Percentiles rank a stretch among this genome's conserved stretches.
Conservation (phyloP, 164 flowering plant genomes). For the Stephania cephalantha region DNA sequence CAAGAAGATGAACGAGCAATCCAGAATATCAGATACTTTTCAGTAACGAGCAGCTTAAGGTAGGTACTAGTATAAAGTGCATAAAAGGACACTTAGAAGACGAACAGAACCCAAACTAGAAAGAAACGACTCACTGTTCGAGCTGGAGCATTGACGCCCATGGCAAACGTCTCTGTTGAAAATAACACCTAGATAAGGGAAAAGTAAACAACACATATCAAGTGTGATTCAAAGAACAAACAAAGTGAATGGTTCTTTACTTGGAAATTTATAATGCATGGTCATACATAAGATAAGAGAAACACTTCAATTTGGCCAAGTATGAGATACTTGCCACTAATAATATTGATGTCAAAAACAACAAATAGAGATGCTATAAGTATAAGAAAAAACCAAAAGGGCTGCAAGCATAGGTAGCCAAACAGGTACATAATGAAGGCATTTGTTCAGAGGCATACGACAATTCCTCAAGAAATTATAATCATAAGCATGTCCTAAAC, state of each 20-base stretch:
- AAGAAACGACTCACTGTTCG: conserved; percentile 65
- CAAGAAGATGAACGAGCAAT: too few relatives aligned
- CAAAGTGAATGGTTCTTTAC: conserved; percentile 2
- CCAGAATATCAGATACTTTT: too few relatives aligned
- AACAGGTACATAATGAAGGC: too few relatives aligned
- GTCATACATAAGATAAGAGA: too few relatives aligned
- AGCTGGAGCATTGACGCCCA: conserved; percentile 99
- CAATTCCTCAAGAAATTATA: too few relatives aligned
- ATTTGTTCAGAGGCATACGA: too few relatives aligned
- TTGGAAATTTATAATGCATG: neutral
- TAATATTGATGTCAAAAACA: neutral
- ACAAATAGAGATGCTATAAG: neutral
- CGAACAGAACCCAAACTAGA: neutral
- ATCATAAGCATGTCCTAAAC: too few relatives aligned
- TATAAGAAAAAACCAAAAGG: neutral
- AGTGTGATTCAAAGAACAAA: neutral
- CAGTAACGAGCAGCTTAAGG: too few relatives aligned
- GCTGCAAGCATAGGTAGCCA: too few relatives aligned
- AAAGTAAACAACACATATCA: conserved; percentile 5
- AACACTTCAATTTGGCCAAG: neutral
- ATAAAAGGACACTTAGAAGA: neutral
- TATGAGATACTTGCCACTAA: neutral
- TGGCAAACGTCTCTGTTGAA: conserved; percentile 99
- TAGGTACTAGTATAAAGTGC: neutral
- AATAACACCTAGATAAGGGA: conserved; percentile 55